A percentile compares a stretch with the other conserved stretches of the same genome.
These are phyloP conservation scores for Rhizopogon roseolus DNA, from an alignment of 768 basidiomycete genomes.

Conservation along the genomic window DNA sequence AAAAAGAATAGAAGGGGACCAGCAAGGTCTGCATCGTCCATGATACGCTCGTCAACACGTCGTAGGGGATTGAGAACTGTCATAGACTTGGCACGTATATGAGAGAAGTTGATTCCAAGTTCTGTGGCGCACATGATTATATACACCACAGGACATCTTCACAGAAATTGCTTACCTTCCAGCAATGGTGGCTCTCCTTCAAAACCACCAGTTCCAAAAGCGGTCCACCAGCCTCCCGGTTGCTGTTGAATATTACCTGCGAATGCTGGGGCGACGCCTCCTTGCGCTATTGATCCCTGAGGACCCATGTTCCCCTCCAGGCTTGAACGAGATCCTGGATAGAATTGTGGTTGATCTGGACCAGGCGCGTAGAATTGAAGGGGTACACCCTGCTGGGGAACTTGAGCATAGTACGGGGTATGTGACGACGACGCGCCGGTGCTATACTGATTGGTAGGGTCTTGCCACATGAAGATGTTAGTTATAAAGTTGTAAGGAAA, in stretches of 20 bases:
- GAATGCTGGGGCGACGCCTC: constrained; percentile 43
- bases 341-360: constrained; percentile 54
- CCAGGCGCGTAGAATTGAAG: constrained; percentile 77
- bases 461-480: constrained; percentile 65
- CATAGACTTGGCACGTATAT: constrained; percentile 90
- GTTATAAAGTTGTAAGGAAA: neutral
- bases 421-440: constrained; percentile 50
- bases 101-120: constrained; percentile 95
- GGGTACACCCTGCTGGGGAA: constrained; percentile 48
- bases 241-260: constrained; percentile 67
- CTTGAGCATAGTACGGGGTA: constrained; percentile 45
- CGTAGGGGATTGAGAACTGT: constrained; percentile 93
- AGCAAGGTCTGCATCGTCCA: constrained; percentile 98
- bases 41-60: constrained; percentile 82
- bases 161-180: constrained; percentile 58
- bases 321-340: constrained; percentile 69
- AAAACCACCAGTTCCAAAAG: constrained; percentile 91
- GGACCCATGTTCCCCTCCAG: constrained; percentile 63
- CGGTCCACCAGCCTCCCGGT: constrained; percentile 86
- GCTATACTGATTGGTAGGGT: constrained; percentile 52
- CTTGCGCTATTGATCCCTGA: constrained; percentile 49
- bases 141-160: neutral
- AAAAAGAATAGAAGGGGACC: constrained; percentile 95
- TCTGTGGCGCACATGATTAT: constrained; percentile 42
- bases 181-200: constrained; percentile 95